Evolutionary conservation across 352 stramenopile species (phyloP).

Genomic region (Phytophthora tubulina): DNA sequence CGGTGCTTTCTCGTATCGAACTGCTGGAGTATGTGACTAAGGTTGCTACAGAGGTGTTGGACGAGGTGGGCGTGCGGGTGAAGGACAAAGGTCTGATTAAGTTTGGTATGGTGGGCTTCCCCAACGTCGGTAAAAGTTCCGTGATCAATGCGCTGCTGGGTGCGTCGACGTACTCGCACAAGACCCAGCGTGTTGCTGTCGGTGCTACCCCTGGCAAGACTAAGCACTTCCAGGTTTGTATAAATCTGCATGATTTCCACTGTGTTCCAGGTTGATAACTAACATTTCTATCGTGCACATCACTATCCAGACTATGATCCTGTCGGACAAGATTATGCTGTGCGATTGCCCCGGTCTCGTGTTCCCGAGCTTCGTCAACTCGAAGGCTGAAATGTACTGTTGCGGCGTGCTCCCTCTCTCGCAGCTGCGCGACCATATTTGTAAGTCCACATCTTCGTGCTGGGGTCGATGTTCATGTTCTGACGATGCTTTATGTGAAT

Average conservation of each 20-base stretch:
- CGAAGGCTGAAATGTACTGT: slow-evolving; percentile 99
- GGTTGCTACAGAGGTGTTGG: slow-evolving; percentile 65
- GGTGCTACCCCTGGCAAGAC: slow-evolving; percentile 99
- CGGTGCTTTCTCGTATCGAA: slow-evolving; percentile 77
- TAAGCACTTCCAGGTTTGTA: slow-evolving; percentile 98
- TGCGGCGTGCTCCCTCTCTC: slow-evolving; percentile 98
- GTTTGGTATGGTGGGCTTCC: slow-evolving; percentile 99
- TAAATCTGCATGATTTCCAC: not conserved
- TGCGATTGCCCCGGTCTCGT: slow-evolving; percentile 99
- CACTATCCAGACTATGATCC: slow-evolving; percentile 91
- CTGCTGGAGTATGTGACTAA: slow-evolving; percentile 76
- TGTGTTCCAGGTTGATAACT: not conserved
- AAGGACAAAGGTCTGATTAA: slow-evolving; percentile 90
- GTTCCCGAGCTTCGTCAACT: slow-evolving; percentile 99
- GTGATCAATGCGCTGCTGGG: slow-evolving; percentile 99
- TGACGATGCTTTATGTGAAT: slow-evolving; percentile 23
- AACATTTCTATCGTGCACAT: slow-evolving; percentile 1
- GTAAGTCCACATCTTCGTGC: slow-evolving; percentile 36
- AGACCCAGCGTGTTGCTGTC: slow-evolving; percentile 96
- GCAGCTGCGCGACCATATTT: slow-evolving; percentile 97
- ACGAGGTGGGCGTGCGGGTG: slow-evolving; percentile 67
- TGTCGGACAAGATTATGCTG: slow-evolving; percentile 98
- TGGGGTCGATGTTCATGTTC: not conserved
- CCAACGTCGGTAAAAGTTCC: slow-evolving; percentile 99
- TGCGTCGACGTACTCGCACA: slow-evolving; percentile 95